Conservation (phyloP, 2,329 filamentous ascomycete species). For the Exophiala sideris region DNA sequence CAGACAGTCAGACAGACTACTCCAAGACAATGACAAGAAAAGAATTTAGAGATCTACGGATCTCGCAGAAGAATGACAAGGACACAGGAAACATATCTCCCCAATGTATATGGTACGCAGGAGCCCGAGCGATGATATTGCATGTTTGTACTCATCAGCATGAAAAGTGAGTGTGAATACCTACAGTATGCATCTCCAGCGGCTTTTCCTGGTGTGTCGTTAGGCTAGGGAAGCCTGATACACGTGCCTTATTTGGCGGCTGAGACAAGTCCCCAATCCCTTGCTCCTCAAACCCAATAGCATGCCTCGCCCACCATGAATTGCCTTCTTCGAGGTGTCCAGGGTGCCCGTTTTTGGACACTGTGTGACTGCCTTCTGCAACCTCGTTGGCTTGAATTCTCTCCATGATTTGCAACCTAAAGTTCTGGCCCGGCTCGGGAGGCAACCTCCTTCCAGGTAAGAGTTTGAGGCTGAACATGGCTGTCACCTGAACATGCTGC, state of each 20-base stretch:
- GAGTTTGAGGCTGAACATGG: not conserved
- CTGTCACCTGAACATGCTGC: constrained; percentile 8
- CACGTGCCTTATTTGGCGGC: no score
- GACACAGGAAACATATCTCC: not conserved
- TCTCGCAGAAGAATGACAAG: constrained; percentile 1
- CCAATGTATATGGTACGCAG: not conserved
- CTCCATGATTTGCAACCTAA: not conserved
- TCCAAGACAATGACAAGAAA: constrained; percentile 2
- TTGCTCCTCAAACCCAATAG: no score
- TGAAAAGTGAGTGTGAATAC: no score
- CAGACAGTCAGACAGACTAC: constrained; percentile 12
- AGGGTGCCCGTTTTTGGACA: not conserved
- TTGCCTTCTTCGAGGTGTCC: no score
- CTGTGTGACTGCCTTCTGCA: not conserved
- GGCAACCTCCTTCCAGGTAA: not conserved
- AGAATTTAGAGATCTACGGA: constrained; percentile 14
- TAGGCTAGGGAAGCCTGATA: no score
- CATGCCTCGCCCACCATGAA: no score
- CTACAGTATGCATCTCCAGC: no score
- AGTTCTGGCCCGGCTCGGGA: constrained; percentile 8
- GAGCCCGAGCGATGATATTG: not conserved
- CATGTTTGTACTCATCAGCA: not conserved
- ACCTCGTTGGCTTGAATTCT: not conserved
- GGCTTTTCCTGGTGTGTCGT: no score
- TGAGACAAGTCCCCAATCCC: no score